phyloP scores from a whole-genome alignment of 176 grass and related monocot species.

The Panicum miliaceum region DNA sequence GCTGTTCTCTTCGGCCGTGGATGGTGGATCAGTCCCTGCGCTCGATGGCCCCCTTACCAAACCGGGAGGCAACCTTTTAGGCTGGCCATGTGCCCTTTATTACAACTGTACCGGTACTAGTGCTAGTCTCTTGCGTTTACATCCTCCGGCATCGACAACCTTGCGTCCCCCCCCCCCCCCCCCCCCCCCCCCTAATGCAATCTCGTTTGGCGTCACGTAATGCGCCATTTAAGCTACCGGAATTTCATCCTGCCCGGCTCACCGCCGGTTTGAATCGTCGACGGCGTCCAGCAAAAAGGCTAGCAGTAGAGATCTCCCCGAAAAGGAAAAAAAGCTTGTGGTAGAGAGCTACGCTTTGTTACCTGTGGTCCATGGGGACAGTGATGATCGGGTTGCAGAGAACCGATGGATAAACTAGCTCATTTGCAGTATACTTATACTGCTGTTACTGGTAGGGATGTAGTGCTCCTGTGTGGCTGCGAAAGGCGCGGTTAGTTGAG shows the following conservation, averaged over 20 bases:
- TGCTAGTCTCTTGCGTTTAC: background rate
- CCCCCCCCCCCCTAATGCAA: no score
- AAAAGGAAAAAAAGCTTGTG: no score
- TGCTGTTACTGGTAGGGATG: background rate
- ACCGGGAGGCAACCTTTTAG: constrained; percentile 40
- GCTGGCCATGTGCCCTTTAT: constrained; percentile 64
- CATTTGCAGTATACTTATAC: background rate
- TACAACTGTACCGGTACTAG: background rate
- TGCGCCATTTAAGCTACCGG: no score
- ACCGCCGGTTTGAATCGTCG: background rate
- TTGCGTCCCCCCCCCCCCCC: no score
- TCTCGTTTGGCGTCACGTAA: no score
- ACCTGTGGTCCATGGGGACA: constrained; percentile 43
- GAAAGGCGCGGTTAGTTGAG: constrained; percentile 21
- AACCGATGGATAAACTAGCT: background rate
- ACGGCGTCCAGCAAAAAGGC: background rate
- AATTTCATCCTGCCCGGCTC: background rate
- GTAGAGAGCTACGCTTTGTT: background rate
- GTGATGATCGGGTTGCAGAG: constrained; percentile 32
- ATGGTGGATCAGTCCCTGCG: background rate
- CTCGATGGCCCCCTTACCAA: background rate
- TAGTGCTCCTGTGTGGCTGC: background rate
- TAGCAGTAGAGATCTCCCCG: background rate
- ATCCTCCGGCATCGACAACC: background rate
- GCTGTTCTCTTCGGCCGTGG: background rate